Conservation (phyloP, 2,329 filamentous ascomycete species). For the Xylaria digitata region DNA sequence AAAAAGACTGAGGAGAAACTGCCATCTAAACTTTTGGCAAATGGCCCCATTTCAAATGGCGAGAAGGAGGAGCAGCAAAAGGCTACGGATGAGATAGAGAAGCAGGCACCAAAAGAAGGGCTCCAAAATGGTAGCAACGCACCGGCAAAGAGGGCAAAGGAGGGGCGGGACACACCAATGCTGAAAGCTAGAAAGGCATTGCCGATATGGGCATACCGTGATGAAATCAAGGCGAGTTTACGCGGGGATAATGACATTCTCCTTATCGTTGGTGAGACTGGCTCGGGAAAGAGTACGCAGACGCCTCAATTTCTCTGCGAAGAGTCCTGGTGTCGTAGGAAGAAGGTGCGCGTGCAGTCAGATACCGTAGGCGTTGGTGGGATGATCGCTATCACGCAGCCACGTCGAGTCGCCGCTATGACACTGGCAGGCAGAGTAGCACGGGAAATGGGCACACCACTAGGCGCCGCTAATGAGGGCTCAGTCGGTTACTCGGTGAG, state of each 20-base stretch:
- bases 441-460: conserved; percentile 73
- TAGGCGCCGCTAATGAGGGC: conserved; percentile 57
- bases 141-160: conserved; percentile 23
- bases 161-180: conserved; percentile 43
- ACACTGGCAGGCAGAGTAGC: conserved; percentile 90
- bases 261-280: conserved; percentile 91
- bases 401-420: conserved; percentile 91
- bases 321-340: conserved; percentile 81
- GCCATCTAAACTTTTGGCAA: conserved; percentile 21
- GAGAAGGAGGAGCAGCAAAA: conserved; percentile 36
- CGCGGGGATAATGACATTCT: conserved; percentile 75
- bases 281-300: conserved; percentile 96
- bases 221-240: conserved; percentile 75
- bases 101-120: background rate
- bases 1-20: conserved; percentile 45
- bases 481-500: conserved; percentile 92
- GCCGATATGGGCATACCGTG: conserved; percentile 81
- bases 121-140: background rate
- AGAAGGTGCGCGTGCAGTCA: conserved; percentile 61
- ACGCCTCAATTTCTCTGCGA: conserved; percentile 87
- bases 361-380: conserved; percentile 72
- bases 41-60: conserved; percentile 14
- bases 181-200: conserved; percentile 70
- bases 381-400: conserved; percentile 93
- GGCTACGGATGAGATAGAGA: conserved; percentile 21